phyloP scores from a whole-genome alignment of 176 grass and related monocot species.

The Rhipidocladum racemiflorum region DNA sequence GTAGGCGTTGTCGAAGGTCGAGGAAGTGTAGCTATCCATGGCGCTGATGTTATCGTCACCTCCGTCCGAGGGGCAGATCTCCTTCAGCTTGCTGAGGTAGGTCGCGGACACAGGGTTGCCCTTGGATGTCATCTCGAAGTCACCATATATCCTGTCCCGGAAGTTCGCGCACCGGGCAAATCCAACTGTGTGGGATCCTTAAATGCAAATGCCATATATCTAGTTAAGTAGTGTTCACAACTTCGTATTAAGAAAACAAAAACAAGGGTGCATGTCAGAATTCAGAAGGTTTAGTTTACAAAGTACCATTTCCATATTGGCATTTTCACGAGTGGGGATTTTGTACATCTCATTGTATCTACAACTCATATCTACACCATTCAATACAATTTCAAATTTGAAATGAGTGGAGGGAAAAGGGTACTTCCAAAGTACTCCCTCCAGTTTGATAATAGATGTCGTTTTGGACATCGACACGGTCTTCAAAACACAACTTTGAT shows the following conservation, averaged over 20 bases:
- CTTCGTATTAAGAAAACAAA: not conserved
- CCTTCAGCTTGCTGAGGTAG: conserved; percentile 75
- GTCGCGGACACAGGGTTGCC: conserved; percentile 42
- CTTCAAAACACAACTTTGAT: too few relatives aligned
- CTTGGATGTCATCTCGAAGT: conserved; percentile 71
- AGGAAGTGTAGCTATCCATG: conserved; percentile 65
- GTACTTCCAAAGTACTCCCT: too few relatives aligned
- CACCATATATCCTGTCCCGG: conserved; percentile 68
- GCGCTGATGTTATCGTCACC: conserved; percentile 75
- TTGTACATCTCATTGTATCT: too few relatives aligned
- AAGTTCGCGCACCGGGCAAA: conserved; percentile 78
- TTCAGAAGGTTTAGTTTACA: not conserved
- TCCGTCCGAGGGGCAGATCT: conserved; percentile 57
- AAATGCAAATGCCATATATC: not conserved
- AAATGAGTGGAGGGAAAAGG: too few relatives aligned
- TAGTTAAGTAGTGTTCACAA: not conserved
- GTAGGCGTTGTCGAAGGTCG: conserved; percentile 80
- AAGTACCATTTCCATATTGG: not conserved
- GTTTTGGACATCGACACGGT: too few relatives aligned
- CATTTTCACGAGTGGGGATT: too few relatives aligned
- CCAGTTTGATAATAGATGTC: too few relatives aligned
- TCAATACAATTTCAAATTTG: too few relatives aligned
- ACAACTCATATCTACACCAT: too few relatives aligned
- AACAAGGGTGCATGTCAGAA: not conserved
- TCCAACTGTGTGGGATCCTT: conserved; percentile 90